Evolutionary conservation across 2,329 filamentous ascomycete genomes (phyloP), one percentile per base, ranked within the genome.

Genomic region (Arthrobotrys entomopaga): DNA sequence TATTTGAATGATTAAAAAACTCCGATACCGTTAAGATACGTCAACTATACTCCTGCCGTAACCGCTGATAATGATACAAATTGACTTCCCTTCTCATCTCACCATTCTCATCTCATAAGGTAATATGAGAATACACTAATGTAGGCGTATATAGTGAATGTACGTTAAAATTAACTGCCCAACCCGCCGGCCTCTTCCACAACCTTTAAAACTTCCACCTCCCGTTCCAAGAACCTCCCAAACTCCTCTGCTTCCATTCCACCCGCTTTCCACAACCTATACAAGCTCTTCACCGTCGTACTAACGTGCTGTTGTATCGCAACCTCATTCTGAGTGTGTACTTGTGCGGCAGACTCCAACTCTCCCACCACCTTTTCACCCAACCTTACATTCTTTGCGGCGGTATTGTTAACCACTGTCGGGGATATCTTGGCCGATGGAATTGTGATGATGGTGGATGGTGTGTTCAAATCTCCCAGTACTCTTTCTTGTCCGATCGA

Each of bases 241-340:
- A 94, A 95, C 80, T 94, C 91, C 38, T 87, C 87, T 50, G 88
- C 84, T 58, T 90, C 87, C 77, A 95, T 93, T 0, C 91, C 91
- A 20, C 88, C 88, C 0, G 88, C 86, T 48, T 86, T 86, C 22
- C 91, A 89, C 75, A 95, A 82, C 77, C 90, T 82, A 80, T 88
- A 94, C 77, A 95, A 81, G 80, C 90, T 93, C 83, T 91, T 90
- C 65, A 95, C 86, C 79, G 89, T 91, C 7, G 90, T 89, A 40
- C 88, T 89, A 50, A 95, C 88, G 81, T 94, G 91, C 81, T 93
- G 89, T 81, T 90, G 91, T 64, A 95, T 87, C 13, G 88, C 90
- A 65, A 90, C 86, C 81, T 93, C 90, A 65, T 84, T 87, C 78
- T 89, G 86, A 71, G 88, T 87, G 77, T 86, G 85, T 76, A 83